Base-by-base conservation (phyloP, 176 grass and related monocot species). In the Puccinellia tenuiflora region DNA sequence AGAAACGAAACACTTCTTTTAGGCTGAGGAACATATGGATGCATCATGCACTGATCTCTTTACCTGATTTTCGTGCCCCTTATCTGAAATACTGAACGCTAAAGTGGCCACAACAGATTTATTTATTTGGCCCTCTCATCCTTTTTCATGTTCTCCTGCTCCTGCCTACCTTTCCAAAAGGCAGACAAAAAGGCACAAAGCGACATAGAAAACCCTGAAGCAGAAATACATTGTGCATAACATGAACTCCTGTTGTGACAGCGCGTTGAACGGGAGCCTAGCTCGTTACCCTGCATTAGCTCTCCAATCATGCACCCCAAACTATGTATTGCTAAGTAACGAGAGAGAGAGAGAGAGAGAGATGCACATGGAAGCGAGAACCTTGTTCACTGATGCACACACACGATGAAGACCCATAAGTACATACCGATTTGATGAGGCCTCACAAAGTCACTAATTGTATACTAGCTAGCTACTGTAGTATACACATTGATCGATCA, bases 21-120 rank as follows among this genome's bases (percentile, higher is more conserved):
- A 86, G 46, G 73, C 65, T 25, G 73, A 47, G 31, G 43, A 82
- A 82, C 78, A 73, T n/a, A n/a, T 86, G 83, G 78, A 46, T 25
- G 42, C 45, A 50, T 80, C 53, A 77, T 77, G 79, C 47, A 69
- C 42, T 73, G 66, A 60, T 83, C 62, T 82, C 31, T 39, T 78
- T 60, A 56, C 56, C 39, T 76, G 55, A 71, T 89, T 75, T 64
- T 51, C 77, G 29, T 56, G 68, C 74, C 16, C 28, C 45, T 68
- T 62, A n/a, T n/a, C 80, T 88, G 18, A 87, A 14, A 53, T 16
- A 0, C 53, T 9, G 0, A 52, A 52, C 18, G 5, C 31, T 6
- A 71, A 70, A 85, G 26, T 57, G 68, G 70, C 13, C 48, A 68
- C 55, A 48, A 81, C 12, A 34, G n/a, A 54, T n/a, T n/a, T 9